These are phyloP conservation scores for Grosmannia huntii DNA, from an alignment of 2,329 filamentous ascomycete genomes.

Conservation along the genomic window DNA sequence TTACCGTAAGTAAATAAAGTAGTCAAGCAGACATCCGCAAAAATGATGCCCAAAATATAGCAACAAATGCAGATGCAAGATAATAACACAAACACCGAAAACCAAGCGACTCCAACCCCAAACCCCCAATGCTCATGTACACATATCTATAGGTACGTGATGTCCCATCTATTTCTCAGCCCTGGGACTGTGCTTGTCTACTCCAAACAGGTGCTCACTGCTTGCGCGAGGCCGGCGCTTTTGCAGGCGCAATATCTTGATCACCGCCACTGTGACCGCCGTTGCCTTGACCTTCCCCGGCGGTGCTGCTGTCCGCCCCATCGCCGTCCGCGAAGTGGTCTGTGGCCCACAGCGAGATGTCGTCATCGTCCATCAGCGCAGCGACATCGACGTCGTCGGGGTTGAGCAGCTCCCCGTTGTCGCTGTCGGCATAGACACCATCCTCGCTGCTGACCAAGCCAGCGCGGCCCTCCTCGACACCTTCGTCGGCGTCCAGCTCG, in stretches of 20 bases:
- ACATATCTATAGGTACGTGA: not conserved
- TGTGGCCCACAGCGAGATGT: constrained; percentile 44
- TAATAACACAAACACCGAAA: not conserved
- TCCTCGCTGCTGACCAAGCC: not conserved
- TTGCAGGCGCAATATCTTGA: not conserved
- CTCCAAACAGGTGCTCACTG: not conserved
- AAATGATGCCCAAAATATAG: no score
- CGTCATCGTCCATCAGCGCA: constrained; percentile 44
- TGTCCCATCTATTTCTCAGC: not conserved
- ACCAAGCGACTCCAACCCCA: not conserved
- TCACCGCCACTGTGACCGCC: not conserved
- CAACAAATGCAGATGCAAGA: no score
- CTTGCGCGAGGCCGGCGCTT: not conserved
- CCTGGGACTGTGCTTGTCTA: not conserved
- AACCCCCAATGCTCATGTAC: not conserved
- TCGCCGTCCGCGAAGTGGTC: constrained; percentile 21
- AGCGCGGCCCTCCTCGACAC: constrained; percentile 25
- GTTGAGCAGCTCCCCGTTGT: constrained; percentile 16
- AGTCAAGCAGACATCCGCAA: no score
- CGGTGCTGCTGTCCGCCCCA: constrained; percentile 11
- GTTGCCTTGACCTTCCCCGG: constrained; percentile 3
- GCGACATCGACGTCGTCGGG: constrained; percentile 34
- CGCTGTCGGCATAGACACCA: constrained; percentile 16
- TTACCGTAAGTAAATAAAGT: not conserved
- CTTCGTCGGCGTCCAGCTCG: constrained; percentile 34